phyloP scores from a whole-genome alignment of 1,284 basidiomycete species.

The Cryptococcus maquisensis region DNA sequence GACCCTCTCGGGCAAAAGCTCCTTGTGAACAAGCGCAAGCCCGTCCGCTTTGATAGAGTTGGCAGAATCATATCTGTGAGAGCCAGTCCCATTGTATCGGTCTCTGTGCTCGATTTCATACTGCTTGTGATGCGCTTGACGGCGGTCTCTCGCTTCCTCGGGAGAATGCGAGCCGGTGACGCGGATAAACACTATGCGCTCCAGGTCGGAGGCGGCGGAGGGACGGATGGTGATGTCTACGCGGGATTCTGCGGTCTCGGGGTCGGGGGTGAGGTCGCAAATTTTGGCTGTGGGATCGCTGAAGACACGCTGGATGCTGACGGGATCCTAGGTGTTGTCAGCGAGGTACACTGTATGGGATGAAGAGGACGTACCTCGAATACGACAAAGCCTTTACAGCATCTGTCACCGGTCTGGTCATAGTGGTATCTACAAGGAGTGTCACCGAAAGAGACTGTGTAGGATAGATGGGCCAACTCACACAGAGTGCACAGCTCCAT shows the following conservation, averaged over 20 bases:
- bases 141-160: slow-evolving; percentile 3
- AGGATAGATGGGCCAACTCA: slow-evolving; percentile 9
- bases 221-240: slow-evolving; percentile 16
- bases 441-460: neutral
- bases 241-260: neutral
- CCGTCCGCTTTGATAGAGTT: neutral
- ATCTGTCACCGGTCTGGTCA: slow-evolving; percentile 8
- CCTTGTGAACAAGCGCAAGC: neutral
- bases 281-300: slow-evolving; percentile 16
- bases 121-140: neutral
- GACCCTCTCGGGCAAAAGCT: neutral
- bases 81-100: neutral
- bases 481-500: slow-evolving; percentile 23
- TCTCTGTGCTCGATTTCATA: neutral
- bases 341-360: neutral
- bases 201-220: slow-evolving; percentile 1
- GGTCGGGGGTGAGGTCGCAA: slow-evolving; percentile 12
- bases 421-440: slow-evolving; percentile 11
- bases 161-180: slow-evolving; percentile 25
- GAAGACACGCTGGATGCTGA: slow-evolving; percentile 12
- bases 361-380: slow-evolving; percentile 24
- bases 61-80: no score
- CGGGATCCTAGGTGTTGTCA: slow-evolving; percentile 16
- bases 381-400: slow-evolving; percentile 26
- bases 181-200: slow-evolving; percentile 23